Percentiles rank a stretch among this genome's conserved stretches.
phyloP scores from a whole-genome alignment of 768 basidiomycete genomes.

The Mycena rebaudengoi region DNA sequence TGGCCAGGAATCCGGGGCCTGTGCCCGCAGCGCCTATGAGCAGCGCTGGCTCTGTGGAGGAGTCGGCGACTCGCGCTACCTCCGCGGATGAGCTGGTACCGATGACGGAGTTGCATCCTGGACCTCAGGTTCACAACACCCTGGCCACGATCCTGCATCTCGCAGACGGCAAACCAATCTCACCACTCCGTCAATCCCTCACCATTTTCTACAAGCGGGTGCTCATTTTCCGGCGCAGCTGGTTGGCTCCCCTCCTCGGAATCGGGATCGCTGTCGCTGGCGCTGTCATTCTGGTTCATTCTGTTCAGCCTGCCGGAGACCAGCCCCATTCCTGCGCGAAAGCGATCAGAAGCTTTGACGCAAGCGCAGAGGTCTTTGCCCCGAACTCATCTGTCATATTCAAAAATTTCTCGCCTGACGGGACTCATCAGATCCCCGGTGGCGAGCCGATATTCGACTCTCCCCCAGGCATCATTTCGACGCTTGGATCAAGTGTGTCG shows the following conservation, averaged over 20 bases:
- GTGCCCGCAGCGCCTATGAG: conserved; percentile 23
- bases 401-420: conserved; percentile 60
- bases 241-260: conserved; percentile 67
- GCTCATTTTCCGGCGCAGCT: conserved; percentile 69
- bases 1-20: conserved; percentile 42
- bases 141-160: conserved; percentile 46
- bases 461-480: conserved; percentile 60
- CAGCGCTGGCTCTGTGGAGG: no score
- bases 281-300: conserved; percentile 70
- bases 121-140: no score
- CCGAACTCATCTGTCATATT: conserved; percentile 42
- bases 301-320: conserved; percentile 66
- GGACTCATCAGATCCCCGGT: conserved; percentile 21
- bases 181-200: conserved; percentile 68
- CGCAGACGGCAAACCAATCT: conserved; percentile 58
- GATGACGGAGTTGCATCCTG: no score
- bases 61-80: no score
- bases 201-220: conserved; percentile 79
- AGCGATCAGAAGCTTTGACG: conserved; percentile 34
- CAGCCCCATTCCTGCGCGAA: conserved; percentile 59
- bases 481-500: conserved; percentile 49
- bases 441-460: conserved; percentile 50
- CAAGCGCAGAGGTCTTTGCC: conserved; percentile 24
- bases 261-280: conserved; percentile 66
- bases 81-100: no score